Base-by-base conservation (phyloP, 2,329 filamentous ascomycete species). In the Cladosporium sp. region DNA sequence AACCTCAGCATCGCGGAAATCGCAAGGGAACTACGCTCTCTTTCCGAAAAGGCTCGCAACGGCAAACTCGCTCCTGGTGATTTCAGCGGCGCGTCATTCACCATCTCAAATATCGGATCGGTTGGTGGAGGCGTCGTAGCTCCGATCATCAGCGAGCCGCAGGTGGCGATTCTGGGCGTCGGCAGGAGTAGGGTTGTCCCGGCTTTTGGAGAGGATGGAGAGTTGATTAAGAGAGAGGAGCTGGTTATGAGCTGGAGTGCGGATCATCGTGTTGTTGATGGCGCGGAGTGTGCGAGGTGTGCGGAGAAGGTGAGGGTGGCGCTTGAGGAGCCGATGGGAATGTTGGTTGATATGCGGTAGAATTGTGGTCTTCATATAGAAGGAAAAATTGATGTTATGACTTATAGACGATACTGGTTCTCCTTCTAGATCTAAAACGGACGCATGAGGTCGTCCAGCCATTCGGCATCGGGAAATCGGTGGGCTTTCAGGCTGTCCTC, bases 161-260 rank as follows among this genome's bases (percentile, higher is more conserved):
- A 97, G 70, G 87, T 97, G 8, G 90, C 88, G 7, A 98, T 98
- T 63, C 70, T 98, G 22, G 93, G 92, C 9, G 77, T 98, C 25
- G 93, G 93, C 4, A 83, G 86, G 58, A 82, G 90, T 67, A 85
- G 84, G 60, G 79, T 81, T 1, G 79, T 95, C 27, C 93, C 93
- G 9, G 85, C 88, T 2, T 97, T 97, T 68, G 70, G 69, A 19
- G 68, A 71, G 53, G 60, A 69, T 35, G 73, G 69, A 2, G 66
- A 70, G 65, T 74, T 97, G 11, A 77, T 91, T 11, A 83, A 81
- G 70, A 87, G 83, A 67, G 85, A 94, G 62, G 79, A 94, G 54
- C 85, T 85, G 66, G 90, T 94, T 64, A 89, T 97, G 60, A 97
- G 91, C 70, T 97, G 92, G 92, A 92, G 88, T 67, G 92, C 92